Evolutionary conservation across 345 rosid genomes (phyloP).

Genomic region (rapeseed (Brassica napus)): DNA sequence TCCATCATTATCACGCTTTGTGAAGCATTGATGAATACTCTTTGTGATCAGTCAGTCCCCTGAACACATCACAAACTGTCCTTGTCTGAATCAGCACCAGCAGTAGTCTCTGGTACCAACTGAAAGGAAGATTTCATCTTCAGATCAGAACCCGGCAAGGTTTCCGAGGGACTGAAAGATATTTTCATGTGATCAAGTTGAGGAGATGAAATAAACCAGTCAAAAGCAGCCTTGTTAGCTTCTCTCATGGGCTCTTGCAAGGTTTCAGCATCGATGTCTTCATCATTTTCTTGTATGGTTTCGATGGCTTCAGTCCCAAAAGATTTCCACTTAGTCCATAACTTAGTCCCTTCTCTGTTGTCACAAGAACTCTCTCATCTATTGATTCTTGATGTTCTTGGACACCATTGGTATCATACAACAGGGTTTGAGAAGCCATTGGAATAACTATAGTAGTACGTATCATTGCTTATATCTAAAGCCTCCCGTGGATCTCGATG

Average conservation of each 20-base stretch:
- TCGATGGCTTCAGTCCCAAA: constrained; percentile 79
- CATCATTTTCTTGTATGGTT: constrained; percentile 28
- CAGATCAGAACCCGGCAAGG: constrained; percentile 57
- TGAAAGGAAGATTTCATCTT: constrained; percentile 79
- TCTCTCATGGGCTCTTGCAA: constrained; percentile 33
- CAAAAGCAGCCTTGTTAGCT: constrained; percentile 40
- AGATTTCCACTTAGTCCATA: constrained; percentile 88
- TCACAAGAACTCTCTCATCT: constrained; percentile 42
- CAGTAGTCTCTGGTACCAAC: constrained; percentile 65
- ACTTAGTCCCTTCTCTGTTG: constrained; percentile 41
- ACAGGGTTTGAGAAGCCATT: constrained; percentile 36
- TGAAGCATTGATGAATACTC: too few relatives aligned
- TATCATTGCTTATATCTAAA: constrained; percentile 31
- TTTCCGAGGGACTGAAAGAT: constrained; percentile 73
- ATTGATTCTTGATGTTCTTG: constrained; percentile 36
- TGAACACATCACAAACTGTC: constrained; percentile 51
- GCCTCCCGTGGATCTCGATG: constrained; percentile 39
- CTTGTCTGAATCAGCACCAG: constrained; percentile 68
- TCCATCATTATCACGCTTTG: too few relatives aligned
- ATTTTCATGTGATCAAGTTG: constrained; percentile 89
- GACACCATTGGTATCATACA: constrained; percentile 23
- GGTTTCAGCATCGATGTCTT: background rate
- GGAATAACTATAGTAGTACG: constrained; percentile 23
- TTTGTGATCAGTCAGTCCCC: too few relatives aligned
- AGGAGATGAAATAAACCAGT: constrained; percentile 75